These are phyloP conservation scores for Metschnikowia noctiluminum DNA, from an alignment of 805 yeast species.

Conservation along the genomic window DNA sequence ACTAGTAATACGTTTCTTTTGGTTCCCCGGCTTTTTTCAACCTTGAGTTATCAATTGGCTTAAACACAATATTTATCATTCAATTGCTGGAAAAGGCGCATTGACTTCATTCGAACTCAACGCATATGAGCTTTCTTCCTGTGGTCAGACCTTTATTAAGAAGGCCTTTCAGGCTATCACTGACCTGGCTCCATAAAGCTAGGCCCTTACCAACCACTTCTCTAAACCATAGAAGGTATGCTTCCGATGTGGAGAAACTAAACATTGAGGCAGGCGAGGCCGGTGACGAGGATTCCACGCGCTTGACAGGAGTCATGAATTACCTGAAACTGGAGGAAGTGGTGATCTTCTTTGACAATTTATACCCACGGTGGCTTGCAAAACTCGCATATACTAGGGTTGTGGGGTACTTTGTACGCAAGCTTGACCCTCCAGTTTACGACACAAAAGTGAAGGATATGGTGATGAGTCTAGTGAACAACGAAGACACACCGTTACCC, in stretches of 20 bases:
- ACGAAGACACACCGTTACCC: conserved; percentile 28
- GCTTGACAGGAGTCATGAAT: conserved; percentile 42
- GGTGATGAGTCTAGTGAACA: conserved; percentile 17
- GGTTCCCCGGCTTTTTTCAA: neutral
- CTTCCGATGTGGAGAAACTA: conserved; percentile 28
- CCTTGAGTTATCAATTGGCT: neutral
- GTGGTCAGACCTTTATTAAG: neutral
- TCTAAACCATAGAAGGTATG: neutral
- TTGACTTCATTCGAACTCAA: neutral
- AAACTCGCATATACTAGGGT: conserved; percentile 21
- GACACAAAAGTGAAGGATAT: conserved; percentile 19
- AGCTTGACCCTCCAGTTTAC: conserved; percentile 12
- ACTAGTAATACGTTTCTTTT: neutral
- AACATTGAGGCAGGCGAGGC: conserved; percentile 35
- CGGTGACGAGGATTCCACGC: conserved; percentile 30
- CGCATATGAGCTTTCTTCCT: neutral
- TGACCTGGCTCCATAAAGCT: neutral
- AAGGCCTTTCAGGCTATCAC: neutral
- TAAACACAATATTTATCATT: neutral
- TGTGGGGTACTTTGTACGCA: conserved; percentile 19
- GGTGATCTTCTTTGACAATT: conserved; percentile 35
- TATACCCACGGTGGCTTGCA: conserved; percentile 32
- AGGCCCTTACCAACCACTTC: neutral
- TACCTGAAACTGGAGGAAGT: conserved; percentile 28
- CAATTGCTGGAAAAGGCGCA: neutral